Conservation (phyloP, 2,329 filamentous ascomycete genomes). For the Pezicula carpinea region DNA sequence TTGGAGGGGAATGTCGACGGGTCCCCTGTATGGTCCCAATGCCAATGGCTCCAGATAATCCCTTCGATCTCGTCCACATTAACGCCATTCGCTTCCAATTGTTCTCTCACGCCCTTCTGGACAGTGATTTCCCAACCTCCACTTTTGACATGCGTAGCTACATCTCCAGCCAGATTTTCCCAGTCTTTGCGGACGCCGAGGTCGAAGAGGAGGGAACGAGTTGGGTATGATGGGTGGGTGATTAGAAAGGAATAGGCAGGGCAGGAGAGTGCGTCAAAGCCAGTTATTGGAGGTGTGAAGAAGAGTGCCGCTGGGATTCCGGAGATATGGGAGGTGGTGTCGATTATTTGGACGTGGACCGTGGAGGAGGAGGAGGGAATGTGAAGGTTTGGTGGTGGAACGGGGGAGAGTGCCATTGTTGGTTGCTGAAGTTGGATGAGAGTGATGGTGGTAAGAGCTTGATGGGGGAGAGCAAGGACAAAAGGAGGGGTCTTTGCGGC, state of each 20-base stretch:
- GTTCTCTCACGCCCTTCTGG: slow-evolving; percentile 36
- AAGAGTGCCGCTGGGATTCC: slow-evolving; percentile 18
- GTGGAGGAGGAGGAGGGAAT: slow-evolving; percentile 25
- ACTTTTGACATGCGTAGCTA: slow-evolving; percentile 26
- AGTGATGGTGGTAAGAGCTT: background rate
- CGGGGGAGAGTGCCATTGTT: background rate
- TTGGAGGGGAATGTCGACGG: slow-evolving; percentile 36
- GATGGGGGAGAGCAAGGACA: background rate
- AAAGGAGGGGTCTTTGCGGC: background rate
- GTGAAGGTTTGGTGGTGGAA: slow-evolving; percentile 17
- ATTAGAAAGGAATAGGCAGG: slow-evolving; percentile 44
- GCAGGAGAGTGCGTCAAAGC: slow-evolving; percentile 30
- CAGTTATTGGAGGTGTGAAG: slow-evolving; percentile 28
- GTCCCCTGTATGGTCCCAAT: slow-evolving; percentile 39
- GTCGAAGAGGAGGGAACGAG: slow-evolving; percentile 30
- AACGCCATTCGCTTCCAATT: slow-evolving; percentile 34
- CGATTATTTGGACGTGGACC: slow-evolving; percentile 29
- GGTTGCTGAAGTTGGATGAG: background rate
- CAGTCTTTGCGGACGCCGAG: slow-evolving; percentile 38
- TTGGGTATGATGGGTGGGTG: slow-evolving; percentile 31
- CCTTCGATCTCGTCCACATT: slow-evolving; percentile 29
- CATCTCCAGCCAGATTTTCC: slow-evolving; percentile 31
- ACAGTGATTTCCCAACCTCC: slow-evolving; percentile 33
- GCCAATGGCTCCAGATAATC: slow-evolving; percentile 31
- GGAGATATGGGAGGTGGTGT: slow-evolving; percentile 25